phyloP scores from a whole-genome alignment of 768 basidiomycete species.

The Suillus paluster region DNA sequence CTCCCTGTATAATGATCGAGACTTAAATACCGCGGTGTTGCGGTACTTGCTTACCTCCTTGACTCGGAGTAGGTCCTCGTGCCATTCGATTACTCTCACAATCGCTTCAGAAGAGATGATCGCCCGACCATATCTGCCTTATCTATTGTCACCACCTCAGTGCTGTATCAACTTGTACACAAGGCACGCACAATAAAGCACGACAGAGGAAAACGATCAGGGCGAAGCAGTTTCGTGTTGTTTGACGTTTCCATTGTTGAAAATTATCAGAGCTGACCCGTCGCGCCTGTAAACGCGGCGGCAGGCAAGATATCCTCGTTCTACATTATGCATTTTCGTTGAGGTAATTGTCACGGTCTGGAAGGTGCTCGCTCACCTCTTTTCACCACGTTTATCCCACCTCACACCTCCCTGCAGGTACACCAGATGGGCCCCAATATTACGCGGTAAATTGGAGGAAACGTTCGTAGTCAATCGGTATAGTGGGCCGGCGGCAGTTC shows the following conservation, averaged over 20 bases:
- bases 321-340: not conserved
- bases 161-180: not conserved
- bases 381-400: not conserved
- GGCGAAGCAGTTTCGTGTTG: not conserved
- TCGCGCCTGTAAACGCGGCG: not conserved
- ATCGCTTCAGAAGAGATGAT: not conserved
- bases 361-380: not conserved
- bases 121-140: not conserved
- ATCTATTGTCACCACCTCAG: not conserved
- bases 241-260: constrained; percentile 1
- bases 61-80: not conserved
- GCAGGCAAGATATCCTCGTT: constrained; percentile 1
- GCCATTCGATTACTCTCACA: not conserved
- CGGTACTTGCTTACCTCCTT: not conserved
- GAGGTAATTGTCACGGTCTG: not conserved
- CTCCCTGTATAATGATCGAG: not conserved
- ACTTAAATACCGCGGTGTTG: not conserved
- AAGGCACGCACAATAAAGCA: not conserved
- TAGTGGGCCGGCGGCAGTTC: not conserved
- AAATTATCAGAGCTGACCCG: not conserved
- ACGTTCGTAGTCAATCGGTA: not conserved
- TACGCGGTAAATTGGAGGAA: not conserved
- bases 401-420: not conserved
- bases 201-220: not conserved
- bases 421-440: not conserved